phyloP scores from a whole-genome alignment of 1,284 basidiomycete species.

The Boletus smithii region DNA sequence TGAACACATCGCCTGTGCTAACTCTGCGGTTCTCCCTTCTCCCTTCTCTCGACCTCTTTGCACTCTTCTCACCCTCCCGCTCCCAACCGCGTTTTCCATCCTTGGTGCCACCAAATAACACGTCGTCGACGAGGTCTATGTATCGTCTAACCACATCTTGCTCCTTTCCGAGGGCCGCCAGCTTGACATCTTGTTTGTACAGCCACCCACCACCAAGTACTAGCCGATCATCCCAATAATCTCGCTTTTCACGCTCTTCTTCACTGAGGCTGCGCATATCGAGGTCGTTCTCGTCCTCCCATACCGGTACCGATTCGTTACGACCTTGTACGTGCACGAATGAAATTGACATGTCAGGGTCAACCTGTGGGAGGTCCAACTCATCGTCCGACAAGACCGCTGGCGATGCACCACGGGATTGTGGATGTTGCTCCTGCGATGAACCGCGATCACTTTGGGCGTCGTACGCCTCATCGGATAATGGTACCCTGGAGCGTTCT shows the following conservation, averaged over 20 bases:
- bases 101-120: constrained; percentile 61
- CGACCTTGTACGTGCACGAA: constrained; percentile 66
- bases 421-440: constrained; percentile 35
- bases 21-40: constrained; percentile 46
- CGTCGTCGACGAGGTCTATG: constrained; percentile 68
- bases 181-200: constrained; percentile 62
- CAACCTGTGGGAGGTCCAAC: constrained; percentile 37
- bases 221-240: constrained; percentile 75
- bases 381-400: constrained; percentile 40
- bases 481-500: constrained; percentile 60
- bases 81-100: constrained; percentile 55
- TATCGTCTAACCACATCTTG: constrained; percentile 54
- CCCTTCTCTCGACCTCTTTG: constrained; percentile 39
- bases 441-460: constrained; percentile 64
- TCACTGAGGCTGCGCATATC: constrained; percentile 34
- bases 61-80: constrained; percentile 43
- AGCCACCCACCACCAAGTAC: constrained; percentile 77
- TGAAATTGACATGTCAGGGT: constrained; percentile 61
- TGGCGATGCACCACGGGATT: constrained; percentile 48
- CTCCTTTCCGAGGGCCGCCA: constrained; percentile 57
- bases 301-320: constrained; percentile 65
- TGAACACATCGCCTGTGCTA: constrained; percentile 47
- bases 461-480: constrained; percentile 73
- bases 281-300: constrained; percentile 69
- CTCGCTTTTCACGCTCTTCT: constrained; percentile 56